Base-by-base conservation (phyloP, 1,284 basidiomycete species). In the Fomitopsis palustris region DNA sequence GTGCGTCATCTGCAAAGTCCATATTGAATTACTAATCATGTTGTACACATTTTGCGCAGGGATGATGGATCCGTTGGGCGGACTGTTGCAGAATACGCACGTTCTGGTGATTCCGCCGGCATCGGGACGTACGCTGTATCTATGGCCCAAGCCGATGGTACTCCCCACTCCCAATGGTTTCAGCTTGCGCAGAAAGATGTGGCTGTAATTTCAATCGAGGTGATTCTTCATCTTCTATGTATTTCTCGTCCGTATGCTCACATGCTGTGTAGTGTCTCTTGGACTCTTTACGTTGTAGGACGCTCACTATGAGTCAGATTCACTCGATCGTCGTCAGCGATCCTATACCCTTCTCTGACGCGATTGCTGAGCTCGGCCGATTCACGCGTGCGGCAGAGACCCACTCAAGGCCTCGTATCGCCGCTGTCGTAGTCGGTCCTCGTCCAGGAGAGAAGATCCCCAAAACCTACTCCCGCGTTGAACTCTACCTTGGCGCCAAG, bases 81-180 rank as follows among this genome's bases (percentile, higher is more conserved):
- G 33, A 52, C n/a, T 52, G 49, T 52, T 52, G 49, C 49, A 52
- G 49, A 52, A 5, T 52, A 52, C 49, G 49, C 35, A 31, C 49
- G 49, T 52, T 35, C 49, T 52, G 49, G 49, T 52, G 49, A 52
- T 17, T 52, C 23, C 49, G 49, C 49, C 49, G 35, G 49, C 31
- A 23, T 52, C 31, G 49, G 49, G 31, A 52, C 49, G 49, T 52
- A 52, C 49, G 21, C 49, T 52, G 49, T 31, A 52, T 52, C 49
- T 52, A 52, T 52, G 49, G 49, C 49, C 49, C 49, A 52, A 52
- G 49, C 31, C 31, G 33, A 33, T 25, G 33, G 49, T 21, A 33
- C 49, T 21, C 49, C 49, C 49, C 49, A 52, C 21, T 52, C 33
- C 7, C 31, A 52, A 35, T 52, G 49, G 49, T 33, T 19, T 17